Evolutionary conservation across 805 yeast species (phyloP), one percentile per base, ranked within the genome.

Genomic region (Schwanniomyces polymorphus): DNA sequence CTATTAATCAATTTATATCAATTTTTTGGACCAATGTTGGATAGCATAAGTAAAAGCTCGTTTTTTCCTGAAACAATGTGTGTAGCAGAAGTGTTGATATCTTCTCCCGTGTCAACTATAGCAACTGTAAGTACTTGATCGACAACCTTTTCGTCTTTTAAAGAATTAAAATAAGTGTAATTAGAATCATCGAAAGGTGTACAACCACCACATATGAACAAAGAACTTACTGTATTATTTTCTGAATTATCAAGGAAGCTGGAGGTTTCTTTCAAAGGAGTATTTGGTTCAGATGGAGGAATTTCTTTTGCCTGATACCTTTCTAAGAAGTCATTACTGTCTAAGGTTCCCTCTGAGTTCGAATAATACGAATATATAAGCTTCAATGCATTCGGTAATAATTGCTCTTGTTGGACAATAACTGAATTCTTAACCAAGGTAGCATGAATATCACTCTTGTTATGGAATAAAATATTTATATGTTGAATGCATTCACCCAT

Each of bases 401-500:
- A 67, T 46, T 83, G 81, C 37, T 75, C 70, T 53, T 85, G 85
- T 59, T 88, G 91, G 12, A 91, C 84, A 41, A 86, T 81, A 7
- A 91, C 84, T 38, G 83, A 79, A 52, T 82, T 80, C 50, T 82
- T 79, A 47, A 86, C 82, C 38, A 88, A 71, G 27, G 86, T 82
- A 2, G 97, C 97, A 65, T 90, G 96, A 14, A 91, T 76, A 2
- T 65, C 64, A 26, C 59, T 61, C 2, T 50, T 43, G 14, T 77
- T 80, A 12, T 79, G 76, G 60, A 81, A 87, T 27, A 85, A 70
- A 41, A 86, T 94, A 65, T 92, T 91, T 46, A 91, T 82, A 63
- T 90, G 91, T 21, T 91, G 84, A 41, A 91, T 84, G 47, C 86
- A 79, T 56, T 91, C 97, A 42, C 97, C 97, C 68, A 89, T 79